Conservation (phyloP, 257 asterid species). For the Solanum chilense region DNA sequence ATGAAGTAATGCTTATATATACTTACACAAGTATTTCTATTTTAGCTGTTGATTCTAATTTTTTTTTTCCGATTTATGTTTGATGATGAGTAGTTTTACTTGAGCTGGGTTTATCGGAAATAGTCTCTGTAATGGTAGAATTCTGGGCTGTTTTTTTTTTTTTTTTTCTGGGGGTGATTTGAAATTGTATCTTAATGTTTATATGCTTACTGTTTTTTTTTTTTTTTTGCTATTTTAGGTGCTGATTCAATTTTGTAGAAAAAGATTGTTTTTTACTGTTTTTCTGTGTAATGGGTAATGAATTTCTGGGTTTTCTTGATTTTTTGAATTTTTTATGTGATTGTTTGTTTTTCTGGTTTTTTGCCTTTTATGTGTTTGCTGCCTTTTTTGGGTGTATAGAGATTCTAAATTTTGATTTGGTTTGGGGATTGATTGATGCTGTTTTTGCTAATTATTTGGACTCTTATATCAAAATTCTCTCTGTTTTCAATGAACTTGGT, state of each 20-base stretch:
- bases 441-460: neutral
- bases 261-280: neutral
- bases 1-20: neutral
- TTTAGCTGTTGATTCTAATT: neutral
- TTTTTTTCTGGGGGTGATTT: neutral
- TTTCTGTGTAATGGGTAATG: neutral
- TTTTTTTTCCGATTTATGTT: too few species aligned
- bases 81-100: neutral
- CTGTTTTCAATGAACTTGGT: constrained; percentile 9
- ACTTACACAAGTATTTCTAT: neutral
- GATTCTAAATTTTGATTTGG: neutral
- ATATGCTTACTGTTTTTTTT: neutral
- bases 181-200: neutral
- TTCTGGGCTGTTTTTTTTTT: neutral
- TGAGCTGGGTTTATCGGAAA: neutral
- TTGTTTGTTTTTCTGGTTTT: neutral
- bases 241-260: neutral
- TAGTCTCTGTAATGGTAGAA: neutral
- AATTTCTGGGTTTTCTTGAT: neutral
- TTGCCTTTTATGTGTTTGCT: neutral
- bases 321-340: neutral
- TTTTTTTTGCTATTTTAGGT: neutral
- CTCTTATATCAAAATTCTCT: neutral
- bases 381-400: neutral
- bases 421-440: neutral